Conservation (phyloP, 768 basidiomycete genomes). For the Infundibulicybe gibba region DNA sequence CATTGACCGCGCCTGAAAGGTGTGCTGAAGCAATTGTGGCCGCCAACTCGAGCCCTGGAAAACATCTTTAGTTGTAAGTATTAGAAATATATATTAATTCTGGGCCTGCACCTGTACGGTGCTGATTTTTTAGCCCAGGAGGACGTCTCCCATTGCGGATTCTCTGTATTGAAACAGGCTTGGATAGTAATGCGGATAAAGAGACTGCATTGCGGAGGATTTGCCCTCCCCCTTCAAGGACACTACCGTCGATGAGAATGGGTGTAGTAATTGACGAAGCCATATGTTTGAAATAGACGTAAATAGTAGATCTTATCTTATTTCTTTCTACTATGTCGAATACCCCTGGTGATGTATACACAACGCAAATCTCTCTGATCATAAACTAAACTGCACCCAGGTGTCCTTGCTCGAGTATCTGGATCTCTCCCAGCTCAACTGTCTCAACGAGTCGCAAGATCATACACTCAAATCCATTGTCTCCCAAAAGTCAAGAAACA, state of each 20-base stretch:
- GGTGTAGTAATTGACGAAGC: too few species aligned
- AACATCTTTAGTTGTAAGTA: background rate
- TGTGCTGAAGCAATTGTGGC: slow-evolving; percentile 54
- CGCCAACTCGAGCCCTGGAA: slow-evolving; percentile 60
- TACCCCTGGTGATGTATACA: slow-evolving; percentile 4
- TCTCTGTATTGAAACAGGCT: slow-evolving; percentile 55
- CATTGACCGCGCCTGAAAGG: slow-evolving; percentile 51
- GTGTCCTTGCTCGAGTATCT: slow-evolving; percentile 54
- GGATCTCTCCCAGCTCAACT: slow-evolving; percentile 58
- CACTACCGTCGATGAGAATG: slow-evolving; percentile 40
- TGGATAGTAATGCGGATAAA: slow-evolving; percentile 61
- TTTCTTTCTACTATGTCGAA: too few species aligned
- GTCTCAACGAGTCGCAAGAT: slow-evolving; percentile 58
- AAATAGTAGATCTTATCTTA: too few species aligned
- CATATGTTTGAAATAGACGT: too few species aligned
- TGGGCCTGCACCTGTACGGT: slow-evolving; percentile 53
- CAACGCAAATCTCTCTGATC: slow-evolving; percentile 7
- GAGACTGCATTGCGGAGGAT: slow-evolving; percentile 68
- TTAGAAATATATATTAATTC: background rate
- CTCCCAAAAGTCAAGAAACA: slow-evolving; percentile 38
- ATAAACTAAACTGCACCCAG: slow-evolving; percentile 24
- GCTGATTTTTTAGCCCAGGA: slow-evolving; percentile 71
- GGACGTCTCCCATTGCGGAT: slow-evolving; percentile 55
- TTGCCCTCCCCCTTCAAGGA: slow-evolving; percentile 66
- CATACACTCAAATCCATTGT: slow-evolving; percentile 56